Conservation (phyloP, 306 rosid species). For the Casuarina glauca region DNA sequence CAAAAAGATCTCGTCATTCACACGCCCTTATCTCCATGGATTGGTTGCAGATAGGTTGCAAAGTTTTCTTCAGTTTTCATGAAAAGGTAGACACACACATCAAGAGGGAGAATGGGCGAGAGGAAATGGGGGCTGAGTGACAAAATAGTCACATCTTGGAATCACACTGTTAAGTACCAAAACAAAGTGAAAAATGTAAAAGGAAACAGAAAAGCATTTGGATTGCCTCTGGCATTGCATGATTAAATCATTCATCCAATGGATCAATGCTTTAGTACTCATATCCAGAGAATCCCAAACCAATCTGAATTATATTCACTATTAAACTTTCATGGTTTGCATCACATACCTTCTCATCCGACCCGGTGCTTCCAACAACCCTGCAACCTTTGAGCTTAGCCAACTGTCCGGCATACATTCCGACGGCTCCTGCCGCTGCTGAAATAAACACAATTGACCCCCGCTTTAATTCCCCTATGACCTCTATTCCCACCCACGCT, state of each 20-base stretch:
- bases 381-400: conserved; percentile 61
- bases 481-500: conserved; percentile 62
- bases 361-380: conserved; percentile 59
- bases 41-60: background rate
- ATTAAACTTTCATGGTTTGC: background rate
- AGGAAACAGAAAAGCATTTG: too few relatives aligned
- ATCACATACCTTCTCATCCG: conserved; percentile 44
- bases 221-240: too few relatives aligned
- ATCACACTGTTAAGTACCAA: too few relatives aligned
- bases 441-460: conserved; percentile 60
- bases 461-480: conserved; percentile 44
- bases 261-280: too few relatives aligned
- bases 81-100: too few relatives aligned
- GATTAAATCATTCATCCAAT: too few relatives aligned
- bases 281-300: too few relatives aligned
- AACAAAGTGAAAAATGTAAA: too few relatives aligned
- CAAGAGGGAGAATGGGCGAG: too few relatives aligned
- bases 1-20: background rate
- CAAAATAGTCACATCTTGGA: too few relatives aligned
- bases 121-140: too few relatives aligned
- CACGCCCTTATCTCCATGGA: background rate
- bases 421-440: conserved; percentile 54
- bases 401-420: conserved; percentile 59
- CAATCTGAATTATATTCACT: too few relatives aligned
- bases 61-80: background rate